Conservation (phyloP, 805 yeast species). For the Saccharomycopsis capsularis region DNA sequence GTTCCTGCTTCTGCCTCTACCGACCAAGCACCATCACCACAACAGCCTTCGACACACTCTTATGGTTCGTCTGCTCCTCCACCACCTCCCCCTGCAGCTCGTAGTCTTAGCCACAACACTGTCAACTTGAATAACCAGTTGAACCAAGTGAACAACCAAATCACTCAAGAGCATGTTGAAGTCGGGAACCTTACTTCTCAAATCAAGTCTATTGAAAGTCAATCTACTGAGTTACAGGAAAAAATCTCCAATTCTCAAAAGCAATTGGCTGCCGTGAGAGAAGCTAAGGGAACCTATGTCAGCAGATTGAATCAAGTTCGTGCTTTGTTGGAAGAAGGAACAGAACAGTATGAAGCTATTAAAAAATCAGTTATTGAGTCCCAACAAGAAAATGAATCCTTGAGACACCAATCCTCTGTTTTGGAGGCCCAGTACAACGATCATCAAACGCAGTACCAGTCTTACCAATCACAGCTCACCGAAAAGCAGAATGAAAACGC, state of each 20-base stretch:
- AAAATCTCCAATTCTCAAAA: constrained; percentile 69
- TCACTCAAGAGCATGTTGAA: constrained; percentile 76
- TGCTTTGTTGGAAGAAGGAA: constrained; percentile 70
- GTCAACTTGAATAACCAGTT: neutral
- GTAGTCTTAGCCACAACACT: neutral
- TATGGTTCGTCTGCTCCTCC: neutral
- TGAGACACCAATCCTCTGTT: constrained; percentile 65
- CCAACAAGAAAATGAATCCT: constrained; percentile 57
- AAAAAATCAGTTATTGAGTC: constrained; percentile 56
- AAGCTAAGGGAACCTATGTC: constrained; percentile 65
- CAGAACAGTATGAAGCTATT: constrained; percentile 64
- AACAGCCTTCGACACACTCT: neutral
- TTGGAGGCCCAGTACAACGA: constrained; percentile 75
- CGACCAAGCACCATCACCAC: neutral
- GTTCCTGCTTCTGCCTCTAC: neutral
- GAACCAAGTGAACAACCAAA: constrained; percentile 40
- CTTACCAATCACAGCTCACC: constrained; percentile 52
- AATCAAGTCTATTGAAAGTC: constrained; percentile 67
- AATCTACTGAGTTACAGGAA: constrained; percentile 62
- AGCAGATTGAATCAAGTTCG: constrained; percentile 60
- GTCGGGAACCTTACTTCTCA: constrained; percentile 83
- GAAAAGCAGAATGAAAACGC: constrained; percentile 63
- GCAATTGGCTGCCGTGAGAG: constrained; percentile 63
- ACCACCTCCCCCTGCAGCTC: neutral
- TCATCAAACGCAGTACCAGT: constrained; percentile 53